phyloP scores from a whole-genome alignment of 2,329 filamentous ascomycete genomes.

The Drechslerella stenobrocha region DNA sequence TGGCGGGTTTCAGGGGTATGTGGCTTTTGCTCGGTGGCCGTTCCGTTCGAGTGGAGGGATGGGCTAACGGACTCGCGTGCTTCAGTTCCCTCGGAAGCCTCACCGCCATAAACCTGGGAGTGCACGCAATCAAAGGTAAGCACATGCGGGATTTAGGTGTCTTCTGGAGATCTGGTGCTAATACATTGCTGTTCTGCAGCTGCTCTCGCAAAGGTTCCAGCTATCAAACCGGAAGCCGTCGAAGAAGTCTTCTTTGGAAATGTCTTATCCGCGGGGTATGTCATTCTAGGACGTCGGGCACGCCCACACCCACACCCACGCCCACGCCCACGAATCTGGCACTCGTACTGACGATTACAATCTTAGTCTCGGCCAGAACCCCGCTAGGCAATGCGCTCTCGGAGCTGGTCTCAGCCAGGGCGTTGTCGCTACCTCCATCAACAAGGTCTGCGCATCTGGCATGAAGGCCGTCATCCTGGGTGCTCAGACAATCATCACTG shows the following conservation, averaged over 20 bases:
- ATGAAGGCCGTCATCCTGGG: constrained; percentile 93
- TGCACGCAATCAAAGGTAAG: constrained; percentile 88
- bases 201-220: constrained; percentile 81
- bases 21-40: constrained; percentile 7
- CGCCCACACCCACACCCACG: constrained; percentile 13
- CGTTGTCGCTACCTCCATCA: constrained; percentile 86
- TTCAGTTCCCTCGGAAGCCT: constrained; percentile 82
- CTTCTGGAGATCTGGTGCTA: background rate
- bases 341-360: constrained; percentile 44
- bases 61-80: constrained; percentile 22
- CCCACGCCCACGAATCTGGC: background rate
- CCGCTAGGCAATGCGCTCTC: constrained; percentile 90
- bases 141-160: background rate
- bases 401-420: constrained; percentile 79
- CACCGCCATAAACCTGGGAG: constrained; percentile 81
- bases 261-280: constrained; percentile 91
- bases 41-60: background rate
- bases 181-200: constrained; percentile 56
- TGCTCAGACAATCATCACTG: constrained; percentile 95
- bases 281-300: too few relatives aligned
- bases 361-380: constrained; percentile 85
- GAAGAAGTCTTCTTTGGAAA: constrained; percentile 98
- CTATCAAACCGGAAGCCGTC: constrained; percentile 84
- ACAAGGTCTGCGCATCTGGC: constrained; percentile 97
- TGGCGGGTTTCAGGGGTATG: constrained; percentile 90